Base-by-base conservation (phyloP, 495 filamentous ascomycete species). In the Choiromyces venosus region DNA sequence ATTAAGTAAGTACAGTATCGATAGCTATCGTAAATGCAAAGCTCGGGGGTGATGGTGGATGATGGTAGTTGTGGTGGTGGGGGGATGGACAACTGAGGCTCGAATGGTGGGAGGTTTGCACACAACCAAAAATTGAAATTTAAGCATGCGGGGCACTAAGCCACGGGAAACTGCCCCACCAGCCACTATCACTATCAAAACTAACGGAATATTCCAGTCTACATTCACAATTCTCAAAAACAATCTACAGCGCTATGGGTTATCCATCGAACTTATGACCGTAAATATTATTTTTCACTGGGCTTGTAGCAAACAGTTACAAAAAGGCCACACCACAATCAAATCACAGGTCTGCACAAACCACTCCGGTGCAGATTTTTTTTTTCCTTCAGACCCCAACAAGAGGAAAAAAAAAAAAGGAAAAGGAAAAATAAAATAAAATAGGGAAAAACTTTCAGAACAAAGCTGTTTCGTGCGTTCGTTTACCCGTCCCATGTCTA, bases 301-400 rank as follows among this genome's bases (percentile, higher is more conserved):
- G 25, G 52, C 52, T 61, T 29, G 33, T 61, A 61, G 52, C 3
- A 25, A 25, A 29, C 12, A 29, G 52, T 2, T 52, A 74, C 37
- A 77, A 40, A 65, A 70, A 71, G 67, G 44, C 37, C 36, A 77
- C 71, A 77, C 40, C 66, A 64, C 37, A 71, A 76, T 67, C 52
- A 76, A 71, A 19, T 71, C 46, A 40, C 66, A 38, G 25, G 36
- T 33, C 66, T 69, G 65, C 69, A 76, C 65, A 68, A 46, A 42
- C 66, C 65, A 33, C 68, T 33, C 68, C 40, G 5, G 70, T 72
- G 67, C 52, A 73, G 37, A n/a, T n/a, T n/a, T n/a, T 66, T 68
- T 73, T 76, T 68, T 72, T 72, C 67, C 46, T 46, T 38, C 65
- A 72, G 66, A 36, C 38, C 72, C 64, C 39, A 68, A 67, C 38